A percentile compares a stretch with the other conserved stretches of the same genome.
Conservation (phyloP, 306 rosid genomes). For the Dalbergia cultrata region DNA sequence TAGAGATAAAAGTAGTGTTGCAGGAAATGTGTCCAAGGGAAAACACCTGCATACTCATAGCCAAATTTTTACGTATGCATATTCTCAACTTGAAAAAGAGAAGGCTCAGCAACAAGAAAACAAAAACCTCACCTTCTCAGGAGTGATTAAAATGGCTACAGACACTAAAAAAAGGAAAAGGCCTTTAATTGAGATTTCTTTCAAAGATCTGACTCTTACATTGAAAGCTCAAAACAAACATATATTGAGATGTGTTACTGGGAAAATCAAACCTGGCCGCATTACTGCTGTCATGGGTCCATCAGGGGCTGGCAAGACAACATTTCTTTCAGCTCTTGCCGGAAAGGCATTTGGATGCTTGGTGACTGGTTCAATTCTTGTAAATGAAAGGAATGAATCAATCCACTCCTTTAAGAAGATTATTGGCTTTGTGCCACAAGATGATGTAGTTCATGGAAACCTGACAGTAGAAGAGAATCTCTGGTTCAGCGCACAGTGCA, state of each 20-base stretch:
- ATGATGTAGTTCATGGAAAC: constrained; percentile 96
- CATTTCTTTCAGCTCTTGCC: constrained; percentile 90
- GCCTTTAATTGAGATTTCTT: constrained; percentile 89
- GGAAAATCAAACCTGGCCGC: constrained; percentile 90
- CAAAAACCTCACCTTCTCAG: constrained; percentile 83
- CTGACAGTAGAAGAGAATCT: constrained; percentile 97
- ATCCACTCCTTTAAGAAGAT: constrained; percentile 88
- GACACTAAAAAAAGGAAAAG: constrained; percentile 64
- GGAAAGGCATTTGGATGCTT: constrained; percentile 91
- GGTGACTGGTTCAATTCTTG: constrained; percentile 75
- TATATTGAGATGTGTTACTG: constrained; percentile 84
- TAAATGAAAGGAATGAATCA: constrained; percentile 83
- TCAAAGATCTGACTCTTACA: constrained; percentile 84
- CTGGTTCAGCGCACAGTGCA: constrained; percentile 98
- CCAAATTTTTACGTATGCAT: constrained; percentile 87
- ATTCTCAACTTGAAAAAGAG: constrained; percentile 92
- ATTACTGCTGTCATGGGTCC: constrained; percentile 99
- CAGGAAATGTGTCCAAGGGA: constrained; percentile 59
- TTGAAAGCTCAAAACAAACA: constrained; percentile 83
- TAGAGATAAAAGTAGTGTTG: constrained; percentile 45
- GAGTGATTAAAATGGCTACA: constrained; percentile 83
- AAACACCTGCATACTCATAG: constrained; percentile 67
- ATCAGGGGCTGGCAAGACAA: constrained; percentile 98
- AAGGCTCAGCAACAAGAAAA: constrained; percentile 86
- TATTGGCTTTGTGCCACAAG: constrained; percentile 99